These are phyloP conservation scores for Ceratocystis variospora DNA, from an alignment of 2,329 filamentous ascomycete genomes.

Conservation along the genomic window DNA sequence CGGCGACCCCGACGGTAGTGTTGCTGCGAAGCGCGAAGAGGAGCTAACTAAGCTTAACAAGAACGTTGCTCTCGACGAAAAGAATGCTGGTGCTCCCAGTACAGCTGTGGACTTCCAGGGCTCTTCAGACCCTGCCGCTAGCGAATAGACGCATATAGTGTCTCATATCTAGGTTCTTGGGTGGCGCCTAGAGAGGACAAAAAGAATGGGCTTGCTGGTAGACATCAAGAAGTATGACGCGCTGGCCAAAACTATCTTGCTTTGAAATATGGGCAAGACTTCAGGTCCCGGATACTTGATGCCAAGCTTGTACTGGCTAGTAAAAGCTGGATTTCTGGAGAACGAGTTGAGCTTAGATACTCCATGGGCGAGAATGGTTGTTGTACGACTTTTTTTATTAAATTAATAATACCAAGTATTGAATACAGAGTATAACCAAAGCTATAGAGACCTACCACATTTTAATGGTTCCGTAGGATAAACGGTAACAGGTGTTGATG, in stretches of 20 bases:
- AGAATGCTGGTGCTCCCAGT: slow-evolving; percentile 27
- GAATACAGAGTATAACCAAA: no score
- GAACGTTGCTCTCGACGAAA: slow-evolving; percentile 33
- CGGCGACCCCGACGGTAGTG: slow-evolving; percentile 19
- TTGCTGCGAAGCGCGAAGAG: slow-evolving; percentile 18
- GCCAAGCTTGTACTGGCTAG: background rate
- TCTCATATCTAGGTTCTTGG: background rate
- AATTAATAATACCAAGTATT: no score
- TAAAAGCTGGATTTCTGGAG: background rate
- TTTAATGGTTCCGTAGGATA: background rate
- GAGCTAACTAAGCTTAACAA: slow-evolving; percentile 40
- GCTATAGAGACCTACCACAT: no score
- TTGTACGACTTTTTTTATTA: background rate
- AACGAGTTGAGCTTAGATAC: slow-evolving; percentile 9
- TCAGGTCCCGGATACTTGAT: background rate
- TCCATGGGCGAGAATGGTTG: background rate
- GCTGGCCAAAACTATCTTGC: background rate
- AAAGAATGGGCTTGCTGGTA: background rate
- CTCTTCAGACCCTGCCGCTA: slow-evolving; percentile 12
- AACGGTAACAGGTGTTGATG: background rate
- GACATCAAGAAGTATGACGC: background rate
- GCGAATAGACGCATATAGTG: background rate
- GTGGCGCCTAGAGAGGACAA: background rate
- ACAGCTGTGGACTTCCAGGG: slow-evolving; percentile 28
- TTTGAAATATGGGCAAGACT: background rate